Conservation (phyloP, 148 eudicot genomes). For the Cornus suecica region DNA sequence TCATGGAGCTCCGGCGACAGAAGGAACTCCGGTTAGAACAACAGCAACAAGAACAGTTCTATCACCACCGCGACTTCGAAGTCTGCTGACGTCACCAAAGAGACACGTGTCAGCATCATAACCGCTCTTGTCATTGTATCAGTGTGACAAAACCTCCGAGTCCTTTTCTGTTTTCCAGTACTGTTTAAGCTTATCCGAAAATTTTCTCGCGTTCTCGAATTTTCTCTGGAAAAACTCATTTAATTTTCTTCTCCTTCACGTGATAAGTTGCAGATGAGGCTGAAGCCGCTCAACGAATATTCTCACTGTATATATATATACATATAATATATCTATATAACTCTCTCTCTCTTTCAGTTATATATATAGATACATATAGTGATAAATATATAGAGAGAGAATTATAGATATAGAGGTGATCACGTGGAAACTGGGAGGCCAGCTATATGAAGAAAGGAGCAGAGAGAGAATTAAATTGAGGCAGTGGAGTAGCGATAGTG, state of each 20-base stretch:
- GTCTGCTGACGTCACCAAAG: constrained; percentile 19
- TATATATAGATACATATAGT: no score
- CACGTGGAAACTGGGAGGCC: neutral
- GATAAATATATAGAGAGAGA: no score
- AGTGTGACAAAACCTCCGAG: neutral
- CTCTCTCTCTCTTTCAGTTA: neutral
- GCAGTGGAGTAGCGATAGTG: no score
- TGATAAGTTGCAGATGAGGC: constrained; percentile 8
- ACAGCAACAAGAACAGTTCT: constrained; percentile 3
- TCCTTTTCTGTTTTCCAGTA: neutral
- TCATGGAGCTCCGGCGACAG: constrained; percentile 41
- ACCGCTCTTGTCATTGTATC: neutral
- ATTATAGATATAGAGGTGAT: no score
- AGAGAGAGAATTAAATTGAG: no score
- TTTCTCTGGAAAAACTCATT: neutral
- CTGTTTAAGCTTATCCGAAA: neutral
- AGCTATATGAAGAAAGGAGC: neutral
- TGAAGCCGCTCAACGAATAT: constrained; percentile 2
- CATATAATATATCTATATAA: no score
- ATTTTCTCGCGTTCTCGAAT: neutral
- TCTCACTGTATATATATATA: neutral
- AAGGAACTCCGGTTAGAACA: constrained; percentile 24
- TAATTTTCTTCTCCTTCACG: neutral
- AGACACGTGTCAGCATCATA: neutral
- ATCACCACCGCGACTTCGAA: constrained; percentile 15